Conservation (phyloP, 2,329 filamentous ascomycete species). For the Hypoxylon sp. region DNA sequence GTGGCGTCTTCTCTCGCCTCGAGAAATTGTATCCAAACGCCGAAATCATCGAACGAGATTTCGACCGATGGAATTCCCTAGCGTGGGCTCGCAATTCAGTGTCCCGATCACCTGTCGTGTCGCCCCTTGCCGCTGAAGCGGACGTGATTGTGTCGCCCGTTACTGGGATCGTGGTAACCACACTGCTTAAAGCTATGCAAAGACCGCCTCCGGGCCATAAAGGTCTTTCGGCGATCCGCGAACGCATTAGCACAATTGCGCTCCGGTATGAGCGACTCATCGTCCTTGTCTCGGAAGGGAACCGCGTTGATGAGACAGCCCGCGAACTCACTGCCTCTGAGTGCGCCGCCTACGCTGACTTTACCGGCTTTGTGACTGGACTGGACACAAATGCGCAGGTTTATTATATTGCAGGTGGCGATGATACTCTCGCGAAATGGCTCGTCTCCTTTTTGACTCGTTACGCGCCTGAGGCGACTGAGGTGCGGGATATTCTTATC, state of each 20-base stretch:
- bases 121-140: constrained; percentile 69
- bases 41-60: constrained; percentile 74
- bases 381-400: constrained; percentile 59
- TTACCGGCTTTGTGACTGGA: constrained; percentile 64
- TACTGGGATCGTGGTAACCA: constrained; percentile 79
- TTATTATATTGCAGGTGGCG: constrained; percentile 66
- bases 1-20: constrained; percentile 65
- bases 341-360: constrained; percentile 62
- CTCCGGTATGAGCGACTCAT: constrained; percentile 76
- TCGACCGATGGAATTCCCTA: constrained; percentile 58
- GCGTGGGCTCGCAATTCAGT: constrained; percentile 55
- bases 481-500: constrained; percentile 56
- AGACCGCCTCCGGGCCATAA: constrained; percentile 75
- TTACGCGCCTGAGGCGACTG: constrained; percentile 52
- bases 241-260: constrained; percentile 68
- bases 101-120: constrained; percentile 55
- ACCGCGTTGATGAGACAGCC: constrained; percentile 59
- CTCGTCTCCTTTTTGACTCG: constrained; percentile 66
- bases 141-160: constrained; percentile 80
- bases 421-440: constrained; percentile 68
- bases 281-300: constrained; percentile 75
- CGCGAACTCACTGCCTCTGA: constrained; percentile 60
- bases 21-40: constrained; percentile 64
- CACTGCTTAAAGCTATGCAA: constrained; percentile 80
- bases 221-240: constrained; percentile 64